These are phyloP conservation scores for Pulveroboletus ravenelii DNA, from an alignment of 768 basidiomycete genomes.

Conservation along the genomic window DNA sequence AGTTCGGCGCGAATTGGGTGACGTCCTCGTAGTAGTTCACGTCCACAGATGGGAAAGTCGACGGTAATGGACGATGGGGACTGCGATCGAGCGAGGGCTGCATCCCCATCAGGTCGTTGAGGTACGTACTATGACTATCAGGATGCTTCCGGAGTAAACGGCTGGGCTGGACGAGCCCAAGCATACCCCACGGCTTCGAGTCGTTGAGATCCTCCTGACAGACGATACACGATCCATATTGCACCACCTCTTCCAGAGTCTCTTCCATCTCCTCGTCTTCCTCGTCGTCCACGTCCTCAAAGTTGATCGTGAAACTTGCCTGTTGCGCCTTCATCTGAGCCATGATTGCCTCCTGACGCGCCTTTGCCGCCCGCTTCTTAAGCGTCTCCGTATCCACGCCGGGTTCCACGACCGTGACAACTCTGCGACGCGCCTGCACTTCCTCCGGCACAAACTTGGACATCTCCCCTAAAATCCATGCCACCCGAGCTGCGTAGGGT, in stretches of 20 bases:
- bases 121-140: conserved; percentile 51
- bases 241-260: conserved; percentile 43
- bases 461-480: conserved; percentile 71
- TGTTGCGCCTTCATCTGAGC: conserved; percentile 93
- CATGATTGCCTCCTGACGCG: conserved; percentile 91
- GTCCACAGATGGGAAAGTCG: conserved; percentile 32
- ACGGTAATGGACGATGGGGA: conserved; percentile 22
- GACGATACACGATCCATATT: conserved; percentile 93
- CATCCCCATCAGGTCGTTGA: conserved; percentile 69
- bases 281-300: conserved; percentile 72
- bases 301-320: conserved; percentile 75
- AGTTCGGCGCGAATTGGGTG: conserved; percentile 49
- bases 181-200: conserved; percentile 71
- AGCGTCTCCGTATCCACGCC: conserved; percentile 56
- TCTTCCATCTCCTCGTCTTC: conserved; percentile 47
- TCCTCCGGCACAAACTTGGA: conserved; percentile 52
- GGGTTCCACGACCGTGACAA: conserved; percentile 33
- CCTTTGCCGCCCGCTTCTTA: conserved; percentile 82
- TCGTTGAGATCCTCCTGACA: conserved; percentile 90
- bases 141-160: conserved; percentile 75
- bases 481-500: conserved; percentile 61
- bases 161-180: conserved; percentile 87
- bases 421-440: conserved; percentile 46
- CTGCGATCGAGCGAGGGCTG: conserved; percentile 63
- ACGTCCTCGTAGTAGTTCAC: conserved; percentile 24